These are phyloP conservation scores for Talaromyces sp. DNA, from an alignment of 2,329 filamentous ascomycete genomes.

Conservation along the genomic window DNA sequence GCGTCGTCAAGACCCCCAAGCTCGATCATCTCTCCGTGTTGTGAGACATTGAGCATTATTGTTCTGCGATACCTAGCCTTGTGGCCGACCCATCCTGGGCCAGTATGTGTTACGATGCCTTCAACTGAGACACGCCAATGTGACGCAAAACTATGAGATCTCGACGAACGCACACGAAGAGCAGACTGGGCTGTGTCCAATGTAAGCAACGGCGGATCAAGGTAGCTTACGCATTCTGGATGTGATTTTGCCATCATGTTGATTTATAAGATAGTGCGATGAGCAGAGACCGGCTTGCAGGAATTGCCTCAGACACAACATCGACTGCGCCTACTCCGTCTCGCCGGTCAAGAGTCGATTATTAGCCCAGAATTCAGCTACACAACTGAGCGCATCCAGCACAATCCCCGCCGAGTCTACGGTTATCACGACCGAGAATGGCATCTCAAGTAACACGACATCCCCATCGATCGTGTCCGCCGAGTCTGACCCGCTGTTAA, in stretches of 20 bases:
- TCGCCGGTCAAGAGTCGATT: conserved; percentile 21
- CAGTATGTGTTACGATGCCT: conserved; percentile 1
- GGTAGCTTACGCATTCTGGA: conserved; percentile 12
- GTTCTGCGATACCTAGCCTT: neutral
- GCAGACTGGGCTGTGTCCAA: conserved; percentile 22
- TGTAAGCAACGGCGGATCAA: conserved; percentile 23
- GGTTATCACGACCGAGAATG: conserved; percentile 1
- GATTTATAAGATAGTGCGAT: conserved; percentile 24
- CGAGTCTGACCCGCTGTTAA: conserved; percentile 23
- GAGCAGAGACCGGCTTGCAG: conserved; percentile 27
- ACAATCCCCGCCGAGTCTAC: neutral
- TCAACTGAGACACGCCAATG: neutral
- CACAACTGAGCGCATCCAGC: neutral
- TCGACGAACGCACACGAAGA: conserved; percentile 23
- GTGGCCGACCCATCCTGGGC: neutral
- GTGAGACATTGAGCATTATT: neutral
- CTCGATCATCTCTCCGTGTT: neutral
- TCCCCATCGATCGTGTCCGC: conserved; percentile 2
- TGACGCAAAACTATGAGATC: conserved; percentile 19
- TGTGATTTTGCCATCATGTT: neutral
- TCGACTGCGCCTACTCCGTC: conserved; percentile 27
- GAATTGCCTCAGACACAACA: conserved; percentile 29
- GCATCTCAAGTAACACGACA: conserved; percentile 4
- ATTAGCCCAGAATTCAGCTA: conserved; percentile 14
- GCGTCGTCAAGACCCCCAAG: neutral